phyloP scores from a whole-genome alignment of 208 protist genomes.

The Trypanosomatidae sp. region DNA sequence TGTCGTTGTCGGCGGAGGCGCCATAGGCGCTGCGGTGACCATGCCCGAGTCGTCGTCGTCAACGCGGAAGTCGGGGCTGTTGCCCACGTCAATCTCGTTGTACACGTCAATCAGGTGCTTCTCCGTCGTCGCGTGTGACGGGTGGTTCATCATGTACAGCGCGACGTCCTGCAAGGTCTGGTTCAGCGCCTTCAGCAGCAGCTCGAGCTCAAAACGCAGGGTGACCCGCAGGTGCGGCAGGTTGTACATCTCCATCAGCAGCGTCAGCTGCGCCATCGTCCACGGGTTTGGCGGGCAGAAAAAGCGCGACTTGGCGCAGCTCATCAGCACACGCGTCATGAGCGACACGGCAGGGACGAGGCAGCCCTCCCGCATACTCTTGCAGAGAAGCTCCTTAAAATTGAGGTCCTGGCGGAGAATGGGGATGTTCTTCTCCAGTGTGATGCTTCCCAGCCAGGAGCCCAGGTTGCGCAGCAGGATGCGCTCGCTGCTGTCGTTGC shows the following conservation, averaged over 20 bases:
- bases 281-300: slow-evolving; percentile 98
- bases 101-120: slow-evolving; percentile 56
- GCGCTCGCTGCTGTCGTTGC: slow-evolving; percentile 88
- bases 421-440: slow-evolving; percentile 98
- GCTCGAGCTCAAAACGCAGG: slow-evolving; percentile 97
- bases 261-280: slow-evolving; percentile 94
- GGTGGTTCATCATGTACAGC: no score
- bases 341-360: slow-evolving; percentile 98
- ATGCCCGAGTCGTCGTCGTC: slow-evolving; percentile 59
- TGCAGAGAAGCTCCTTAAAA: slow-evolving; percentile 95
- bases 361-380: slow-evolving; percentile 94
- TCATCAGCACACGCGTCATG: slow-evolving; percentile 93
- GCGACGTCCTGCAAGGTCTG: slow-evolving; percentile 58
- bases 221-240: slow-evolving; percentile 96
- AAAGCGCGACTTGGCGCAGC: slow-evolving; percentile 89
- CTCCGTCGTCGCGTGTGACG: no score
- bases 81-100: slow-evolving; percentile 61
- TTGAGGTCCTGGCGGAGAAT: slow-evolving; percentile 95
- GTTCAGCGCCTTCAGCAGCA: slow-evolving; percentile 84
- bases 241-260: slow-evolving; percentile 96
- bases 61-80: slow-evolving; percentile 82
- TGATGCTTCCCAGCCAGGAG: slow-evolving; percentile 97
- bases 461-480: slow-evolving; percentile 98
- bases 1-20: no score
- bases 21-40: no score